phyloP scores from a whole-genome alignment of 108 stramenopile species.

The Nitzschia putrida region DNA sequence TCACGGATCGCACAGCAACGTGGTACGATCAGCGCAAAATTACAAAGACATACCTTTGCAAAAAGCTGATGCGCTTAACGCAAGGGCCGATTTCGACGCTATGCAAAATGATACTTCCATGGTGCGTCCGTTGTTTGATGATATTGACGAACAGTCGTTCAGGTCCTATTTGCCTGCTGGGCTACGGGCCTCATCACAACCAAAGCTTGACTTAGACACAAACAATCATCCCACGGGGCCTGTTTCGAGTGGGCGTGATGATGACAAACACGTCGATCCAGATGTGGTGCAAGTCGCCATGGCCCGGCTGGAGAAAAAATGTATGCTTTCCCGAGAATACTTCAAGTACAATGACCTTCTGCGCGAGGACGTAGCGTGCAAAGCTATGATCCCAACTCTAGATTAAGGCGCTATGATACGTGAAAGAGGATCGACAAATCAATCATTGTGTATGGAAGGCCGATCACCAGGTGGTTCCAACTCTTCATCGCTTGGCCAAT shows the following conservation, averaged over 20 bases:
- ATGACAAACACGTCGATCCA: background rate
- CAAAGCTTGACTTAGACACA: too few relatives aligned
- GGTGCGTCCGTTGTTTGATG: too few relatives aligned
- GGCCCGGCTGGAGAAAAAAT: conserved; percentile 7
- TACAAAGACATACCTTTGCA: too few relatives aligned
- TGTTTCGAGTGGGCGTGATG: background rate
- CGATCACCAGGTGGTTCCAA: background rate
- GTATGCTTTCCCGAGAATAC: background rate
- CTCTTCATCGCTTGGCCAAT: conserved; percentile 28
- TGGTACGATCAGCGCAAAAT: too few relatives aligned
- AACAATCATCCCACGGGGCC: too few relatives aligned
- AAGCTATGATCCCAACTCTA: background rate
- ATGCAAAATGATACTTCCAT: too few relatives aligned
- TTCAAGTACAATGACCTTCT: background rate
- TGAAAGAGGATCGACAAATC: background rate
- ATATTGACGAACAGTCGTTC: too few relatives aligned
- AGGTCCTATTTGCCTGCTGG: too few relatives aligned
- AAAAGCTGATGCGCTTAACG: too few relatives aligned
- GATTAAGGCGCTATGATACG: background rate
- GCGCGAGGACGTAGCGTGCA: background rate
- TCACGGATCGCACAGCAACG: too few relatives aligned
- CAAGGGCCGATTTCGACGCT: too few relatives aligned
- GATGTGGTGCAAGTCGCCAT: conserved; percentile 9
- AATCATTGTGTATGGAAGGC: background rate
- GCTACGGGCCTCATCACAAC: too few relatives aligned